A percentile compares a stretch with the other conserved stretches of the same genome.
Conservation (phyloP, 2,329 filamentous ascomycete genomes). For the Stagonosporopsis tanaceti region DNA sequence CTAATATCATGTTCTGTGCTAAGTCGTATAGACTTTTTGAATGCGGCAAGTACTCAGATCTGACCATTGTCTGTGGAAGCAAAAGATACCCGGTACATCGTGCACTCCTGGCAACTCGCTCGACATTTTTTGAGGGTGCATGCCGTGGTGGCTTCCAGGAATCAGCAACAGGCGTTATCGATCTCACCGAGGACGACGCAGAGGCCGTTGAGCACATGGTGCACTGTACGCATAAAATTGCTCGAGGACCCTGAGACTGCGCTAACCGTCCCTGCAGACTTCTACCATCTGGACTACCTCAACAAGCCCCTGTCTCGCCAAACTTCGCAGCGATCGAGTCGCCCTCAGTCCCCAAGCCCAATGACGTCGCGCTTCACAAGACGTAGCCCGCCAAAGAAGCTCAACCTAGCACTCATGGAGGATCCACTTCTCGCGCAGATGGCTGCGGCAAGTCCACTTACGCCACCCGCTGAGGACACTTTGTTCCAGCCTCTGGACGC, state of each 20-base stretch:
- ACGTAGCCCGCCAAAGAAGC: constrained; percentile 33
- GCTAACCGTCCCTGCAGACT: constrained; percentile 44
- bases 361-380: constrained; percentile 26
- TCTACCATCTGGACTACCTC: constrained; percentile 54
- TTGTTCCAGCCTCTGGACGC: constrained; percentile 32
- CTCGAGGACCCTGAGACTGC: constrained; percentile 7
- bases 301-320: constrained; percentile 41
- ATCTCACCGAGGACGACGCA: constrained; percentile 52
- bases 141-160: constrained; percentile 50
- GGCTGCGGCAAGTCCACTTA: constrained; percentile 33
- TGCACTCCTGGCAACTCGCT: constrained; percentile 58
- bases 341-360: constrained; percentile 26
- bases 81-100: constrained; percentile 58
- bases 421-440: constrained; percentile 50
- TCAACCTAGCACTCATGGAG: constrained; percentile 46
- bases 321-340: constrained; percentile 40
- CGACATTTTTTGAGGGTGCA: constrained; percentile 56
- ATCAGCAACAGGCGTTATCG: constrained; percentile 47
- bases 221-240: constrained; percentile 43
- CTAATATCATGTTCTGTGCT: constrained; percentile 24
- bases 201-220: constrained; percentile 54
- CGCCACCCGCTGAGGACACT: constrained; percentile 37
- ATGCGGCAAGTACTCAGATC: constrained; percentile 56
- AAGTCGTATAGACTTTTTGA: constrained; percentile 49
- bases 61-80: constrained; percentile 57